Evolutionary conservation across 768 basidiomycete genomes (phyloP).

Genomic region (Suillus brevipes): DNA sequence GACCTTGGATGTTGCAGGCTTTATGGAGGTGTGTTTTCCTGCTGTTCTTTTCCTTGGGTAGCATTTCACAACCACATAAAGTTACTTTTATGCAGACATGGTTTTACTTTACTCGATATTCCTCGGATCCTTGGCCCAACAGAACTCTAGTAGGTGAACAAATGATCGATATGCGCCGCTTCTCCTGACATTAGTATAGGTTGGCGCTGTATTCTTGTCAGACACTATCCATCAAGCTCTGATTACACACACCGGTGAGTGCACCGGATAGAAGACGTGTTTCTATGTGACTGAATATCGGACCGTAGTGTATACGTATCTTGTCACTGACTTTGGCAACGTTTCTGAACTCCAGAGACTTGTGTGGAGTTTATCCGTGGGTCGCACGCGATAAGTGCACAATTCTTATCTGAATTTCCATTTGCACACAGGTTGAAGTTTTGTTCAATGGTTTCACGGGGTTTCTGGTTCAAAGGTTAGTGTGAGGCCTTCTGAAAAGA

Average conservation of each 20-base stretch:
- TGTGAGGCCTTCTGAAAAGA: neutral
- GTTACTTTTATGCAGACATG: conserved; percentile 52
- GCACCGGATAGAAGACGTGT: neutral
- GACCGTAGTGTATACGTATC: conserved; percentile 43
- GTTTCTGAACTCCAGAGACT: conserved; percentile 28
- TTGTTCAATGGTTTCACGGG: conserved; percentile 51
- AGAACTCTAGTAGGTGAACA: conserved; percentile 38
- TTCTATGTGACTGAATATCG: neutral
- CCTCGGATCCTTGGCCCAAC: conserved; percentile 45
- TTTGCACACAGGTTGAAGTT: conserved; percentile 38
- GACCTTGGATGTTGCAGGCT: conserved; percentile 32
- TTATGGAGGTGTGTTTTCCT: conserved; percentile 40
- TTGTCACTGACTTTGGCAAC: conserved; percentile 39
- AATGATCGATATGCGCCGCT: neutral
- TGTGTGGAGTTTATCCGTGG: conserved; percentile 37
- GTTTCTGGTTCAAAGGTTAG: conserved; percentile 43
- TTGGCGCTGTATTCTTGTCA: conserved; percentile 47
- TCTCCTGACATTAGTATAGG: conserved; percentile 31
- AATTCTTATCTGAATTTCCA: neutral
- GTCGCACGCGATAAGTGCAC: neutral
- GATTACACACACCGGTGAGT: conserved; percentile 49
- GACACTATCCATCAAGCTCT: conserved; percentile 52
- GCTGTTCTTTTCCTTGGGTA: neutral
- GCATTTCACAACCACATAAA: conserved; percentile 21
- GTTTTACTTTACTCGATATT: conserved; percentile 48